Conservation (phyloP, 2,329 filamentous ascomycete species). For the Endothia cerciana region DNA sequence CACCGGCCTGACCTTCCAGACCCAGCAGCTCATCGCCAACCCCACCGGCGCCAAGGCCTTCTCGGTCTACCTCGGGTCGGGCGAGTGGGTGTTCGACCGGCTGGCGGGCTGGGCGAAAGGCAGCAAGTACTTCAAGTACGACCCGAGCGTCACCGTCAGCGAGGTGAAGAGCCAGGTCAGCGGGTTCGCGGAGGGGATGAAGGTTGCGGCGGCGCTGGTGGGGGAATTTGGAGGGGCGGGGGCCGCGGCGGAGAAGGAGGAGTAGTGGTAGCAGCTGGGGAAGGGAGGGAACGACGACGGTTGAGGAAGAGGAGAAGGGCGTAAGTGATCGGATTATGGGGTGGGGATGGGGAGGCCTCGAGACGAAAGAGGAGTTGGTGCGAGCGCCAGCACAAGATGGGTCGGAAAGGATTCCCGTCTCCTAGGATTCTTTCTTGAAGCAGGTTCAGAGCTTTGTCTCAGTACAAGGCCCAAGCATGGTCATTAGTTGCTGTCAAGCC, state of each 20-base stretch:
- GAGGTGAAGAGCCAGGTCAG: conserved; percentile 28
- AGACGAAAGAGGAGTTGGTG: neutral
- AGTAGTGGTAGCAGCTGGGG: neutral
- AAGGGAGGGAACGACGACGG: neutral
- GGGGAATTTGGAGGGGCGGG: conserved; percentile 17
- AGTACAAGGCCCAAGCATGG: neutral
- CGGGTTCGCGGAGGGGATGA: conserved; percentile 28
- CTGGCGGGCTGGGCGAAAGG: conserved; percentile 25
- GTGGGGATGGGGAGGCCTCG: too few relatives aligned
- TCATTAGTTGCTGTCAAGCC: neutral
- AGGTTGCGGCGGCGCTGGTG: conserved; percentile 23
- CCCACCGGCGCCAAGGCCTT: conserved; percentile 18
- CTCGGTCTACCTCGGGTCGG: conserved; percentile 24
- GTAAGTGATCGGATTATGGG: neutral
- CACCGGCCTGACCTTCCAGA: conserved; percentile 28
- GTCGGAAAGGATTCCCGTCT: neutral
- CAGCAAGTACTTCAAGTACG: conserved; percentile 27
- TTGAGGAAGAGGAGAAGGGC: conserved; percentile 1
- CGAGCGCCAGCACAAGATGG: neutral
- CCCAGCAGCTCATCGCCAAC: conserved; percentile 24
- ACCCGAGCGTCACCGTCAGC: conserved; percentile 27
- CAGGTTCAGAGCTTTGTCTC: neutral
- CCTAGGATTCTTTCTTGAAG: neutral
- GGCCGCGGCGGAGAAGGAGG: neutral
- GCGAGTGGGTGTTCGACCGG: conserved; percentile 27